Evolutionary conservation across 108 stramenopile species (phyloP).

Genomic region (Cyclotella cryptica): DNA sequence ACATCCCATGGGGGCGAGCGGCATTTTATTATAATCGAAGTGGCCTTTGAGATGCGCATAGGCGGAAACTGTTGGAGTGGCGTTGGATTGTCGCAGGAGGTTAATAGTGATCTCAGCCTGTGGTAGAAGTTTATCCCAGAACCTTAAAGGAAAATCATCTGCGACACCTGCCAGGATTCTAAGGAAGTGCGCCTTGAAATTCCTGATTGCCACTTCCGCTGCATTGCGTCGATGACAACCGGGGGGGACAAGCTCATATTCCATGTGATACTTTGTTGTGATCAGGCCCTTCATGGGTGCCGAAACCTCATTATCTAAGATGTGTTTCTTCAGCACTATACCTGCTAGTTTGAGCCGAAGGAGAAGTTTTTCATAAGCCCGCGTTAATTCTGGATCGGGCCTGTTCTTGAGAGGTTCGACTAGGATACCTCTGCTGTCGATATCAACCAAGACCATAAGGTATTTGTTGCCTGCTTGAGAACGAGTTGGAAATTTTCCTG

Average conservation of each 20-base stretch:
- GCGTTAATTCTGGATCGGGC: not conserved
- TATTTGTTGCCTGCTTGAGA: too few relatives aligned
- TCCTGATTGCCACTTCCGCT: not conserved
- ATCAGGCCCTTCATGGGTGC: not conserved
- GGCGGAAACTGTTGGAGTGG: too few relatives aligned
- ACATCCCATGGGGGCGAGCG: not conserved
- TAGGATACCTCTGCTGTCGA: not conserved
- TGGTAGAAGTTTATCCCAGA: not conserved
- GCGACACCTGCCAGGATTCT: not conserved
- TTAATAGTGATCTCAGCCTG: too few relatives aligned
- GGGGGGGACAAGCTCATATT: not conserved
- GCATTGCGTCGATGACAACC: not conserved
- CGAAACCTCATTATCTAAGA: not conserved
- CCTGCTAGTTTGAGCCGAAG: not conserved
- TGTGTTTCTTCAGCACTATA: not conserved
- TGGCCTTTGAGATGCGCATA: not conserved
- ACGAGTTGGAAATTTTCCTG: not conserved
- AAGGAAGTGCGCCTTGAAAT: conserved; percentile 5
- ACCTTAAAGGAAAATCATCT: not conserved
- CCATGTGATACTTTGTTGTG: not conserved
- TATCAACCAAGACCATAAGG: not conserved
- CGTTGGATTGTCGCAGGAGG: too few relatives aligned
- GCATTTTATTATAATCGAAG: not conserved
- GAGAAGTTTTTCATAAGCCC: not conserved
- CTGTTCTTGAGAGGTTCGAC: not conserved